Evolutionary conservation across 108 stramenopile species (phyloP).

Genomic region (Schizochytrium sp.): DNA sequence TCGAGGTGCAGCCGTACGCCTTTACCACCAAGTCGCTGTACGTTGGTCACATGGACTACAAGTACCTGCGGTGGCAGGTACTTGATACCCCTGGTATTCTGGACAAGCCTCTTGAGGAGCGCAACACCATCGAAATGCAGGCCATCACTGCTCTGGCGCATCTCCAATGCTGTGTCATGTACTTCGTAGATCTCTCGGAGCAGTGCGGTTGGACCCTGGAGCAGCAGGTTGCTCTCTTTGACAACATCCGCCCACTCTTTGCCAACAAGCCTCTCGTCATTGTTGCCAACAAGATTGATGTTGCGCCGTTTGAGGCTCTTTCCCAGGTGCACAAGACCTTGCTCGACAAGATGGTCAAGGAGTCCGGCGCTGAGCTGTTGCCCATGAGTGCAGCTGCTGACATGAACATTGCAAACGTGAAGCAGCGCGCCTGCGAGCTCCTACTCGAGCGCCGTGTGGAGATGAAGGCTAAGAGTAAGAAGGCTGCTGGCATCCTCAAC

Average conservation of each 20-base stretch:
- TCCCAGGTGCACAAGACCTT: slow-evolving; percentile 80
- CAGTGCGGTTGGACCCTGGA: slow-evolving; percentile 98
- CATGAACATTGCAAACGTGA: slow-evolving; percentile 90
- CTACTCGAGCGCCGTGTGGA: slow-evolving; percentile 91
- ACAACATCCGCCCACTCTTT: slow-evolving; percentile 94
- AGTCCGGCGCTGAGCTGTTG: slow-evolving; percentile 81
- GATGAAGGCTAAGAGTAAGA: slow-evolving; percentile 80
- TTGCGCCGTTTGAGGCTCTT: slow-evolving; percentile 88
- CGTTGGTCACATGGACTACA: slow-evolving; percentile 98
- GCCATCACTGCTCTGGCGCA: slow-evolving; percentile 98
- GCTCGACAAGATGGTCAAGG: slow-evolving; percentile 69
- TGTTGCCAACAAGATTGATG: slow-evolving; percentile 97
- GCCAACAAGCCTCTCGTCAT: slow-evolving; percentile 97
- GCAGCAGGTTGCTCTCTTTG: slow-evolving; percentile 87
- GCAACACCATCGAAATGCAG: slow-evolving; percentile 99
- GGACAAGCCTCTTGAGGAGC: slow-evolving; percentile 94
- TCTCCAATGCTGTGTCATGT: slow-evolving; percentile 95
- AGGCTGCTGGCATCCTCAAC: slow-evolving; percentile 90
- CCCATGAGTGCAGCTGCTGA: slow-evolving; percentile 94
- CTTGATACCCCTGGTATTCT: slow-evolving; percentile 99
- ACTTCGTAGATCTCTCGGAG: slow-evolving; percentile 97
- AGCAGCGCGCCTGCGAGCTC: slow-evolving; percentile 92
- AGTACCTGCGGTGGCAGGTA: slow-evolving; percentile 98
- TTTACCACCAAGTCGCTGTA: slow-evolving; percentile 99
- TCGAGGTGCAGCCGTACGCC: slow-evolving; percentile 99